Evolutionary conservation across 805 yeast genomes (phyloP).

Genomic region (Tetrapisispora nanseiensis): DNA sequence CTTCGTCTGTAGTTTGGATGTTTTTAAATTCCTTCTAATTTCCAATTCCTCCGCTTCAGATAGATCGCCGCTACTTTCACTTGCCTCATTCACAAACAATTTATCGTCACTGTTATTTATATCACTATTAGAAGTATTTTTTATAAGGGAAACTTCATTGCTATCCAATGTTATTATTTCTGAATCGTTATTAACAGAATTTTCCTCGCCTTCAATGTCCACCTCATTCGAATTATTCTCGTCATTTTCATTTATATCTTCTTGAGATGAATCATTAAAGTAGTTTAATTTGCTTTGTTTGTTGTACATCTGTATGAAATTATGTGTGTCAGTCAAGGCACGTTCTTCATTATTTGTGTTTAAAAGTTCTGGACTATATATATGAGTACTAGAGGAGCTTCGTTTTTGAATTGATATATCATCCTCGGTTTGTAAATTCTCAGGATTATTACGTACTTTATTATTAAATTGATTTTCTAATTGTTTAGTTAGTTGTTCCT

Average conservation of each 20-base stretch:
- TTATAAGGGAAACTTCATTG: background rate
- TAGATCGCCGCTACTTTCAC: background rate
- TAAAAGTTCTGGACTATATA: constrained; percentile 8
- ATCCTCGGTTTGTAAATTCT: background rate
- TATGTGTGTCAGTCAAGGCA: constrained; percentile 27
- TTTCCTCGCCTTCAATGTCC: background rate
- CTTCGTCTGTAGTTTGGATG: background rate
- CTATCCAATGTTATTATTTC: constrained; percentile 9
- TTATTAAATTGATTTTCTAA: constrained; percentile 4
- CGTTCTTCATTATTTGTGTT: constrained; percentile 11
- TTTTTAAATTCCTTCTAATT: background rate
- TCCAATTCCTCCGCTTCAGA: background rate
- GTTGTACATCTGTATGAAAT: constrained; percentile 19
- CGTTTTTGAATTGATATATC: constrained; percentile 5
- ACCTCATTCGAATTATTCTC: background rate
- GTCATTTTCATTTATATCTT: background rate
- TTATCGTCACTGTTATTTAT: background rate
- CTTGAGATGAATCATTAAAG: background rate
- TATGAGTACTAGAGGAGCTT: constrained; percentile 19
- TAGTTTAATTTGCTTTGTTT: background rate
- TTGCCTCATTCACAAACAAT: background rate
- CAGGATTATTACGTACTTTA: background rate
- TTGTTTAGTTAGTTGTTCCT: constrained; percentile 13
- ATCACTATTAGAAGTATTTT: constrained; percentile 1
- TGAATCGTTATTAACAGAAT: constrained; percentile 2